Evolutionary conservation across 495 filamentous ascomycete species (phyloP), one percentile per base, ranked within the genome.

Genomic region (Hypoxylon perforatum): DNA sequence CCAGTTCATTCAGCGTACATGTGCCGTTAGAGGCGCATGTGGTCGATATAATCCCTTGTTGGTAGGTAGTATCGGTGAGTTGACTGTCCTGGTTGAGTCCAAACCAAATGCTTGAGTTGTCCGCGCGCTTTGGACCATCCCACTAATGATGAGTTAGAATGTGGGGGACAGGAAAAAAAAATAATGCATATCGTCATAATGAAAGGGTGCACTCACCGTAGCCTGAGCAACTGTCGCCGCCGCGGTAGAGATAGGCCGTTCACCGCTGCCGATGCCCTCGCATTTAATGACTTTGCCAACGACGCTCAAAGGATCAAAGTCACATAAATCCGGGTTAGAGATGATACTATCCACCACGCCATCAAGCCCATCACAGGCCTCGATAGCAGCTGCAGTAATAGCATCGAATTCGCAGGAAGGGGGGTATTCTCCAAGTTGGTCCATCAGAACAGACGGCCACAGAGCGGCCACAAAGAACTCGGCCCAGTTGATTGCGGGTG

Each of bases 341-440:
- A 73, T 58, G 28, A 75, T 62, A 3, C 67, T 65, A 50, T 76
- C 75, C 7, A 71, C 42, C 0, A 76, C 46, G 19, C 71, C 77
- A 39, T 78, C 77, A 3, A 67, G n/a, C 5, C 19, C 58, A 60
- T 80, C 78, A 47, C 78, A 79, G n/a, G 52, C 62, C 25, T 45
- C 19, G 11, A 78, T 55, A 0, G 70, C 73, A 8, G 65, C 66
- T 0, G 65, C 14, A 0, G 69, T 71, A 38, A 76, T 62, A 9
- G 61, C 65, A 36, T 73, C 63, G 11, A 81, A 41, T 48, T 73
- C 70, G 21, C 75, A 77, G 3, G 33, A 8, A 3, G 39, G 21
- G 21, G 71, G 65, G 48, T 64, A 58, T 14, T 46, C 47, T 3
- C 48, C 21, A 7, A 57, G 39, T 19, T 48, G 22, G 25, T 67